A percentile compares a stretch with the other conserved stretches of the same genome.
Evolutionary conservation across 148 eudicot genomes (phyloP).

Genomic region (Dysphania ambrosioides): DNA sequence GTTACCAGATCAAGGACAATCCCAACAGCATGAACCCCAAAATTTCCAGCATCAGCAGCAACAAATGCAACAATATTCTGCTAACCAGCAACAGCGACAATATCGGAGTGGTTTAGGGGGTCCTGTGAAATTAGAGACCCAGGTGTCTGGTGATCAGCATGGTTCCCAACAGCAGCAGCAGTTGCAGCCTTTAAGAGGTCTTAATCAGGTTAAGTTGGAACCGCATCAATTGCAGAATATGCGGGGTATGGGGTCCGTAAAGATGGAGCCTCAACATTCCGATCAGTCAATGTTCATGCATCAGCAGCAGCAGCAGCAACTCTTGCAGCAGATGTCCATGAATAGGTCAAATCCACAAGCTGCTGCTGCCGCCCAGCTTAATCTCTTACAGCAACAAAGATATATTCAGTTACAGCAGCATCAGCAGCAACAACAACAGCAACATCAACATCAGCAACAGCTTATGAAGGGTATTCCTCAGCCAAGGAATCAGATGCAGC

Average conservation of each 20-base stretch:
- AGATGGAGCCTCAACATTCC: conserved; percentile 79
- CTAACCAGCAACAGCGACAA: conserved; percentile 51
- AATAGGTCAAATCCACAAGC: conserved; percentile 78
- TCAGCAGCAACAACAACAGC: conserved; percentile 53
- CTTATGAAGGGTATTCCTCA: conserved; percentile 70
- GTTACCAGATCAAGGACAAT: conserved; percentile 57
- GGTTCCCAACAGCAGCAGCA: conserved; percentile 40
- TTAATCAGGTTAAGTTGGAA: conserved; percentile 69
- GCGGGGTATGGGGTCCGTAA: conserved; percentile 52
- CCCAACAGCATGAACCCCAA: conserved; percentile 54
- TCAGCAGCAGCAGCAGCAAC: conserved; percentile 82
- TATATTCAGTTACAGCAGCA: conserved; percentile 67
- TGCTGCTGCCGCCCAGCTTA: conserved; percentile 61
- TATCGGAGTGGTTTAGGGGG: conserved; percentile 57
- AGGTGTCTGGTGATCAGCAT: conserved; percentile 44
- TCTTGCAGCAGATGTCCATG: conserved; percentile 59
- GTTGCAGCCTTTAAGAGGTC: conserved; percentile 60
- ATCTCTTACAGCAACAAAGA: conserved; percentile 76
- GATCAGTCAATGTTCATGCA: conserved; percentile 67
- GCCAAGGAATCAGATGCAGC: conserved; percentile 61
- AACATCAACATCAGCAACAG: conserved; percentile 67
- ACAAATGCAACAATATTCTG: conserved; percentile 43
- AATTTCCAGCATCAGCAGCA: conserved; percentile 63
- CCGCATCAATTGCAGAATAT: conserved; percentile 61
- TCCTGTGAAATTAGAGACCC: conserved; percentile 62